phyloP scores from a whole-genome alignment of 768 basidiomycete species.

The Chalciporus piperatus region DNA sequence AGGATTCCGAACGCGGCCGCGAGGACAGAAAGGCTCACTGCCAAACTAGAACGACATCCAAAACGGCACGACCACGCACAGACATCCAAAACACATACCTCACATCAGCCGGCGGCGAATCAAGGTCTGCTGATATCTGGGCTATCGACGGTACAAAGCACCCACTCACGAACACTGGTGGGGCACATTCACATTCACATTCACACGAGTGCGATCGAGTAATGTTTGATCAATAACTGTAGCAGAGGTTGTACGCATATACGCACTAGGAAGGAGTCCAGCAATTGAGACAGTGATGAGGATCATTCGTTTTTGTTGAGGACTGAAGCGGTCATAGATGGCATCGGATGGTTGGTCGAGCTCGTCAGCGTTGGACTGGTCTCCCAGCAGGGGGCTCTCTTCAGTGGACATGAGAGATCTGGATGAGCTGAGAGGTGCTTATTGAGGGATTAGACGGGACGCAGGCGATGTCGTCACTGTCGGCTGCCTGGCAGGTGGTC shows the following conservation, averaged over 20 bases:
- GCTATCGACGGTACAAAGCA: slow-evolving; percentile 76
- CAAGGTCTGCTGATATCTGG: slow-evolving; percentile 63
- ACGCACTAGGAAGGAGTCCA: slow-evolving; percentile 62
- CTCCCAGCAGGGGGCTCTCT: slow-evolving; percentile 26
- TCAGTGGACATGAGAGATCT: slow-evolving; percentile 25
- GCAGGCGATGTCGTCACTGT: too few species aligned
- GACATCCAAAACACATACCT: slow-evolving; percentile 38
- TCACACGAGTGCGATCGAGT: neutral
- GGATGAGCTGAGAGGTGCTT: too few species aligned
- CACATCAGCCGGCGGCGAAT: slow-evolving; percentile 53
- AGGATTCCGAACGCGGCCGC: slow-evolving; percentile 45
- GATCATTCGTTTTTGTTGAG: slow-evolving; percentile 49
- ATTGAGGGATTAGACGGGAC: too few species aligned
- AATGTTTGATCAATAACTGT: neutral
- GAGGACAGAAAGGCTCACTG: slow-evolving; percentile 51
- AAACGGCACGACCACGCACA: neutral
- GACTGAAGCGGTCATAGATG: slow-evolving; percentile 60
- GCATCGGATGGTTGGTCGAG: slow-evolving; percentile 19
- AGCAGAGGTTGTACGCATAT: neutral
- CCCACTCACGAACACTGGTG: slow-evolving; percentile 61
- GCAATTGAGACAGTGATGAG: slow-evolving; percentile 56
- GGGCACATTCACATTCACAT: neutral
- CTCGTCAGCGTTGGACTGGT: slow-evolving; percentile 1
- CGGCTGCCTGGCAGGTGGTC: too few species aligned
- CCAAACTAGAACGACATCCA: slow-evolving; percentile 32